Evolutionary conservation across 805 yeast species (phyloP), one percentile per base, ranked within the genome.

Genomic region (Metschnikowia sp.): DNA sequence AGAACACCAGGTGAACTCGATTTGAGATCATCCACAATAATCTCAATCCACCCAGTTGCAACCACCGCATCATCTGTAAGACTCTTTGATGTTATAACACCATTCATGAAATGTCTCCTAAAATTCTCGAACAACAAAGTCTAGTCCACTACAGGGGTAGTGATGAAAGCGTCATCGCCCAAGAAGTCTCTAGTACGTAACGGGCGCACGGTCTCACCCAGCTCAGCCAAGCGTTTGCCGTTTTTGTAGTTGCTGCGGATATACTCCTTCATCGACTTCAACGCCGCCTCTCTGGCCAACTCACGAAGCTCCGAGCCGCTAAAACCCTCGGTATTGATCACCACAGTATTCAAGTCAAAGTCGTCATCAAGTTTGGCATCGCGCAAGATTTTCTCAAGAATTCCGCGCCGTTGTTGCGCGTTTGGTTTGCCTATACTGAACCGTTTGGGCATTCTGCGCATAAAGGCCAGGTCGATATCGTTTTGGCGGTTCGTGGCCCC

Each of bases 401-500:
- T 92, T 50, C 84, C 78, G 39, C 66, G 65, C 42, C 98, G 74
- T 63, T 92, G 95, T 7, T 65, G 72, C 1, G 75, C 64, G 48
- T 77, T 75, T 1, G 99, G 98, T 56, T 86, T 75, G 1, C 79
- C 75, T 18, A 94, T 83, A 3, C 90, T 81, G 64, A 92, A 91
- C 44, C 88, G 76, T 65, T 92, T 92, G 7, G 98, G 97, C 81
- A 92, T 76, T 61, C 99, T 80, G 67, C 99, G 79, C 69, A 94
- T 72, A 60, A 92, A 88, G 1, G 99, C 99, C 51, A 80, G 78
- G 62, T 92, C 99, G 39, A 92, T 92, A 63, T 92, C 99, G 50
- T 79, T 78, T 36, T 94, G 90, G 54, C 99, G 75, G 64, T 92
- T 92, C 0, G 99, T 92, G 9, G 98, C 98, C 3, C 98, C 99